Conservation (phyloP, 805 yeast genomes). For the Candida coleopterorum region DNA sequence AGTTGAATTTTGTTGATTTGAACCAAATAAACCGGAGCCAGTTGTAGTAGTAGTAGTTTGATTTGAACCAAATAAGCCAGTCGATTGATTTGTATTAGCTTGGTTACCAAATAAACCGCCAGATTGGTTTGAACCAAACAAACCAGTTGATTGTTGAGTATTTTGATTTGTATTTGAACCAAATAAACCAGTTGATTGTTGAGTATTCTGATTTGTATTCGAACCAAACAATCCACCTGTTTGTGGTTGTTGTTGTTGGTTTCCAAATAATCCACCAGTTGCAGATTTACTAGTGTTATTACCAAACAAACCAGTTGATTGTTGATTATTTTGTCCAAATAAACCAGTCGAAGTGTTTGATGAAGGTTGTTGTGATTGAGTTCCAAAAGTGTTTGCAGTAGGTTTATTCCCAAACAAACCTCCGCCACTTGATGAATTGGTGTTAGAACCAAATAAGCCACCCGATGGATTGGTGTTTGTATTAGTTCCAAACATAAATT, state of each 20-base stretch:
- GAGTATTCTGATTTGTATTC: too few relatives aligned
- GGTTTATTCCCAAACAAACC: conserved; percentile 9
- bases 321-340: too few relatives aligned
- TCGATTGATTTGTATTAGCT: neutral
- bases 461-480: conserved; percentile 6
- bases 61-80: conserved; percentile 10
- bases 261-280: neutral
- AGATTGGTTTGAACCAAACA: conserved; percentile 8
- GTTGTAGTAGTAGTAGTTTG: conserved; percentile 14
- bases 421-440: neutral
- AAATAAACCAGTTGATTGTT: conserved; percentile 29
- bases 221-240: neutral
- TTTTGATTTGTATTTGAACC: conserved; percentile 18
- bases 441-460: conserved; percentile 17
- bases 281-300: neutral
- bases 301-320: conserved; percentile 4
- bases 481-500: neutral
- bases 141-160: conserved; percentile 11
- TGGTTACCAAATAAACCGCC: conserved; percentile 10
- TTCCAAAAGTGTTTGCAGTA: neutral
- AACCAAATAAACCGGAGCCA: conserved; percentile 14
- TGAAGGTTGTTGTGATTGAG: too few relatives aligned
- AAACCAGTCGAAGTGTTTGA: too few relatives aligned
- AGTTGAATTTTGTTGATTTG: conserved; percentile 4
- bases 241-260: too few relatives aligned